These are phyloP conservation scores for Pseudozyma tsukubaensis DNA, from an alignment of 1,284 basidiomycete genomes.

Conservation along the genomic window DNA sequence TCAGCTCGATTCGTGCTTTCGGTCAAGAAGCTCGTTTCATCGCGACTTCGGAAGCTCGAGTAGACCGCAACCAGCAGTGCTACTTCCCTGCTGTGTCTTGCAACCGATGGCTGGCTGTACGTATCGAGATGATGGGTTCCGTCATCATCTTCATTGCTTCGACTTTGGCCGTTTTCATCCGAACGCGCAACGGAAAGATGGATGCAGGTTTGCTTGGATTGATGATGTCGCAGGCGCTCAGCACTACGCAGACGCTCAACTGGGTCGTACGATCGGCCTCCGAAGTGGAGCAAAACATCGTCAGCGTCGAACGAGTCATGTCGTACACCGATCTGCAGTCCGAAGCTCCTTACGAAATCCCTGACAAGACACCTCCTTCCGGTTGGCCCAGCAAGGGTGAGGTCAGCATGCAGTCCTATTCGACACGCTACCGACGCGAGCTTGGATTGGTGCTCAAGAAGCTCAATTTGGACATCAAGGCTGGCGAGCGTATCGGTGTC, in stretches of 20 bases:
- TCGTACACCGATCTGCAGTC: slow-evolving; percentile 78
- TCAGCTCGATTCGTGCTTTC: slow-evolving; percentile 82
- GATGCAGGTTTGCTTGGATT: slow-evolving; percentile 93
- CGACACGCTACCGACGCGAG: slow-evolving; percentile 83
- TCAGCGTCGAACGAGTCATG: slow-evolving; percentile 75
- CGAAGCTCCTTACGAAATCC: slow-evolving; percentile 76
- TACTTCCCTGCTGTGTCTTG: slow-evolving; percentile 78
- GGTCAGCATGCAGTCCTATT: slow-evolving; percentile 84
- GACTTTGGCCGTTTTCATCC: slow-evolving; percentile 76
- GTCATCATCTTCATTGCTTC: slow-evolving; percentile 83
- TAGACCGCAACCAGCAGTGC: slow-evolving; percentile 83
- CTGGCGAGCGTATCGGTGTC: slow-evolving; percentile 78
- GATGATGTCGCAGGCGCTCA: slow-evolving; percentile 78
- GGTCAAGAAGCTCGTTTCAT: slow-evolving; percentile 75
- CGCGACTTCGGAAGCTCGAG: slow-evolving; percentile 79
- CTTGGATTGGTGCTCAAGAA: slow-evolving; percentile 82
- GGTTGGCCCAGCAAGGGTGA: slow-evolving; percentile 82
- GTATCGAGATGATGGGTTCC: slow-evolving; percentile 77
- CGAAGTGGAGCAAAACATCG: slow-evolving; percentile 93
- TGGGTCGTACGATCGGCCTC: slow-evolving; percentile 90
- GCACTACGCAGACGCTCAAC: slow-evolving; percentile 72
- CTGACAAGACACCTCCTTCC: slow-evolving; percentile 60
- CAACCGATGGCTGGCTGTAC: slow-evolving; percentile 82
- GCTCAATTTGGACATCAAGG: slow-evolving; percentile 76
- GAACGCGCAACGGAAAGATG: slow-evolving; percentile 72